Base-by-base conservation (phyloP, 2,329 filamentous ascomycete genomes). In the Fusarium fracticaudum region DNA sequence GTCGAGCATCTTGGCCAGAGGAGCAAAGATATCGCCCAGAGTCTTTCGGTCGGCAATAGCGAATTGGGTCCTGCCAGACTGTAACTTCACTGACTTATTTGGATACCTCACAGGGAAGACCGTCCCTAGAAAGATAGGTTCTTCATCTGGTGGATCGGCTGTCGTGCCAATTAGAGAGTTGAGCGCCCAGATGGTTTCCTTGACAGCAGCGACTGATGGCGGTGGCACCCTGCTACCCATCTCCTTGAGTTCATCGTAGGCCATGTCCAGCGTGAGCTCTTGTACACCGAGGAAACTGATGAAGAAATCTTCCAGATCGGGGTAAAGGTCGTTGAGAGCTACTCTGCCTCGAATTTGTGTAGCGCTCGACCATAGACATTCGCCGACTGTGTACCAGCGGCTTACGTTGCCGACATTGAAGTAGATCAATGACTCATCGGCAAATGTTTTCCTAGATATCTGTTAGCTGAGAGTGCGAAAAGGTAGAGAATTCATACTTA, bases 291-390 rank as follows among this genome's bases (percentile, higher is more conserved):
- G 72, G 1, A 76, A 66, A 0, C 61, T 18, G 8, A 83, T 67
- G 43, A 84, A 83, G 26, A 84, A 76, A 1, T 59, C 38, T n/a
- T 80, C 71, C 6, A 83, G 57, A 11, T 76, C 66, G 10, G 72
- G 62, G 37, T 83, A 83, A 5, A 77, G 57, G 4, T 73, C 73
- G 8, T 80, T 80, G 3, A 84, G 59, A 3, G 75, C 68, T 1
- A 75, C 63, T 51, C 71, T 79, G 6, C 78, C 81, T 5, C 53
- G 67, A 8, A 83, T 79, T 7, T 69, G 67, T 5, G 80, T 77
- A 2, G 78, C 73, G 33, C 77, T 80, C 1, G 81, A 81, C 82
- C 82, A 84, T 1, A 84, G 65, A 60, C 82, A 84, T 22, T 83
- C 63, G 0, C 71, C 68, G 1, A 71, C 43, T 5, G 70, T 79